Conservation (phyloP, 2,329 filamentous ascomycete genomes). For the Ceratocystis colombiana region DNA sequence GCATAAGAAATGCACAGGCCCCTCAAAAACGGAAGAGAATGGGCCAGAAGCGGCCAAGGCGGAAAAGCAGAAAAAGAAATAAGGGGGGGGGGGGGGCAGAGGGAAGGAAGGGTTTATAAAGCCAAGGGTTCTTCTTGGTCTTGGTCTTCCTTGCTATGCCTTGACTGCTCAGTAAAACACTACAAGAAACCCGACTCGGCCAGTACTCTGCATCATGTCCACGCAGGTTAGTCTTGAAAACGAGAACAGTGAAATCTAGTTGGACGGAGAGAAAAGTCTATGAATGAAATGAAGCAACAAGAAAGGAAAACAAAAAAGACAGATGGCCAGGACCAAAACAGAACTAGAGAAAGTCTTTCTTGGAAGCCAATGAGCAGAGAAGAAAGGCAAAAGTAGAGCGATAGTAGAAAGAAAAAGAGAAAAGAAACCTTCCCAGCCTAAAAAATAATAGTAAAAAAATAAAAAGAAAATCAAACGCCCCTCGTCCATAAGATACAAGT, state of each 20-base stretch:
- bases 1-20: neutral
- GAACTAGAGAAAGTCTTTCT: slow-evolving; percentile 8
- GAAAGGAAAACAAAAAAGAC: neutral
- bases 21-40: neutral
- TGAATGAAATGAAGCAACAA: neutral
- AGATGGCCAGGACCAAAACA: neutral
- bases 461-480: neutral
- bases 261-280: slow-evolving; percentile 15
- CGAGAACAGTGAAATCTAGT: slow-evolving; percentile 15
- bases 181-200: slow-evolving; percentile 25
- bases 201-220: slow-evolving; percentile 20
- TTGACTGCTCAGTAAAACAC: neutral
- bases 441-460: neutral
- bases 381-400: slow-evolving; percentile 6
- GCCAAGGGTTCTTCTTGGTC: neutral
- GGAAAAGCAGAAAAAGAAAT: slow-evolving; percentile 7
- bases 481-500: slow-evolving; percentile 3
- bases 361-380: neutral
- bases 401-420: neutral
- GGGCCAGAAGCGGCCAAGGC: neutral
- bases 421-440: neutral
- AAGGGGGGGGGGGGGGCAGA: slow-evolving; percentile 22
- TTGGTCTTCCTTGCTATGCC: slow-evolving; percentile 1
- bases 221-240: slow-evolving; percentile 17
- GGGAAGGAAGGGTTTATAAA: neutral